A percentile compares a stretch with the other conserved stretches of the same genome.
Evolutionary conservation across 2,329 filamentous ascomycete species (phyloP).

Genomic region (Beauveria australis): DNA sequence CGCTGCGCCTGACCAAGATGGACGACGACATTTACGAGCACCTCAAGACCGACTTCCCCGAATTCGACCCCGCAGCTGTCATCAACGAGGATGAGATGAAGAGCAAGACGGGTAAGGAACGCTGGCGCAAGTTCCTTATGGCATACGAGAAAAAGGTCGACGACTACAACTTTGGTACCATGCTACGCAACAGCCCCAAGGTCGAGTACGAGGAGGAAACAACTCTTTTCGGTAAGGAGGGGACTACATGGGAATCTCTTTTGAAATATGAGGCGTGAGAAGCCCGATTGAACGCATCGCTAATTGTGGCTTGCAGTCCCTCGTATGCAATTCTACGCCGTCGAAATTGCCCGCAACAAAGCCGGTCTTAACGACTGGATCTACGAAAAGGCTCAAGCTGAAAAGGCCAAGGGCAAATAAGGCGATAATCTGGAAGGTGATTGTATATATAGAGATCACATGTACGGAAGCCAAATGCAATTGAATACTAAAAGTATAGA

Average conservation of each 20-base stretch:
- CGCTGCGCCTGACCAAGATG: conserved; percentile 81
- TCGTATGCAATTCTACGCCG: conserved; percentile 49
- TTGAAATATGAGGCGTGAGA: too few species aligned
- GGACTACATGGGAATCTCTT: conserved; percentile 7
- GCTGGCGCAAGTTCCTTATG: conserved; percentile 92
- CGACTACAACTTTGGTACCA: conserved; percentile 97
- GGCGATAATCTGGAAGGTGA: not conserved
- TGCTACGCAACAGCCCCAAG: conserved; percentile 71
- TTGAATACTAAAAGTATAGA: not conserved
- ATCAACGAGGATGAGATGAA: conserved; percentile 95
- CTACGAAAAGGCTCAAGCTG: conserved; percentile 69
- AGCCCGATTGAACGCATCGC: not conserved
- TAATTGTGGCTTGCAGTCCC: conserved; percentile 31
- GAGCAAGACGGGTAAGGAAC: conserved; percentile 89
- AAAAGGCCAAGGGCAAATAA: conserved; percentile 30
- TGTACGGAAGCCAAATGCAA: not conserved
- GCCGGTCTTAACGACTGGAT: conserved; percentile 94
- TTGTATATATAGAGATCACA: not conserved
- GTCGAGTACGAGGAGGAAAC: conserved; percentile 80
- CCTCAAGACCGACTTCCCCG: conserved; percentile 80
- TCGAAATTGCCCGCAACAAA: conserved; percentile 61
- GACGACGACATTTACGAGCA: conserved; percentile 93
- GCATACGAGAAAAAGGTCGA: conserved; percentile 90
- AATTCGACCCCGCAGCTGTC: conserved; percentile 74
- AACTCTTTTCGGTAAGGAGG: conserved; percentile 74